phyloP scores from a whole-genome alignment of 2,329 filamentous ascomycete species.

The Hymenoscyphus infarciens region DNA sequence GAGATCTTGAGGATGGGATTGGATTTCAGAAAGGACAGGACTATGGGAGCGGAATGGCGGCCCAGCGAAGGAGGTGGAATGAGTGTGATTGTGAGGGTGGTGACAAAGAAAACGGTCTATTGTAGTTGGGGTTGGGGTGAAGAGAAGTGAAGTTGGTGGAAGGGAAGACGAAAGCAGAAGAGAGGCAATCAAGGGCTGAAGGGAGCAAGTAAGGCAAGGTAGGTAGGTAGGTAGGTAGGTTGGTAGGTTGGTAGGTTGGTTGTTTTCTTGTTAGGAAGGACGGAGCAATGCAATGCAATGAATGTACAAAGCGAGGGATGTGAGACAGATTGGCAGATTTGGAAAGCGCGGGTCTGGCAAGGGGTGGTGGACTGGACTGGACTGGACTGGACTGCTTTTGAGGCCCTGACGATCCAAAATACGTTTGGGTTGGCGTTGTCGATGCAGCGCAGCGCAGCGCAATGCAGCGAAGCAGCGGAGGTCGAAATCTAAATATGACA shows the following conservation, averaged over 20 bases:
- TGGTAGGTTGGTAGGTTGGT: too few species aligned
- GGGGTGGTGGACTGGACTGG: too few species aligned
- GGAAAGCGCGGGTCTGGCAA: not conserved
- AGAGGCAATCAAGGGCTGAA: not conserved
- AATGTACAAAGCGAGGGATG: constrained; percentile 11
- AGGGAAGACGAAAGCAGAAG: not conserved
- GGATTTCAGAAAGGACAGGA: constrained; percentile 24
- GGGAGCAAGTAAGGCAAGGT: not conserved
- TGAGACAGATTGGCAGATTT: constrained; percentile 2
- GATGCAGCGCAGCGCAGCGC: too few species aligned
- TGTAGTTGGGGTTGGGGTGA: not conserved
- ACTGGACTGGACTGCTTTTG: not conserved
- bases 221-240: too few species aligned
- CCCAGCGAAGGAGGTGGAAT: not conserved
- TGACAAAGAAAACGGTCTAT: not conserved
- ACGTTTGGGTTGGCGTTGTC: not conserved
- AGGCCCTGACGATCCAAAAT: not conserved
- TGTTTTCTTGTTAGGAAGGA: not conserved
- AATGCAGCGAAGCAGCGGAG: too few species aligned
- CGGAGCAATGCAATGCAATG: not conserved
- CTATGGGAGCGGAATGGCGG: constrained; percentile 2
- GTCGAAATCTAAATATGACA: too few species aligned
- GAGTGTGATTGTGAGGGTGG: not conserved
- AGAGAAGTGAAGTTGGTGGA: not conserved
- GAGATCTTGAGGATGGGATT: constrained; percentile 1